A percentile compares a stretch with the other conserved stretches of the same genome.
Evolutionary conservation across 768 basidiomycete species (phyloP).

Genomic region (Pleurotus sapidus): DNA sequence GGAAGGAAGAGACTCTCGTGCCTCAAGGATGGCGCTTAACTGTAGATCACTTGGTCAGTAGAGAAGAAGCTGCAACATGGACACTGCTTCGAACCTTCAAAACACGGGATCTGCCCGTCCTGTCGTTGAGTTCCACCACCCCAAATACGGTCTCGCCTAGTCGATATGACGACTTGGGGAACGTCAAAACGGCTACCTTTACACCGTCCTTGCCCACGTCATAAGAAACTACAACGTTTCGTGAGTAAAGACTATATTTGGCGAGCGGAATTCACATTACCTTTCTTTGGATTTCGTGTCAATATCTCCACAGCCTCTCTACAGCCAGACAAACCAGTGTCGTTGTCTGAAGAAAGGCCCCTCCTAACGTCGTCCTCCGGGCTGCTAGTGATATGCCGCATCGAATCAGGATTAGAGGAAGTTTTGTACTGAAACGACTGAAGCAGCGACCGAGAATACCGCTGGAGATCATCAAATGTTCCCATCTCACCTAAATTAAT

Average conservation of each 20-base stretch:
- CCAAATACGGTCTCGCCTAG: slow-evolving; percentile 92
- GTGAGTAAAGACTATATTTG: slow-evolving; percentile 1
- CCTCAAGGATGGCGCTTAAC: slow-evolving; percentile 88
- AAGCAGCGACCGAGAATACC: slow-evolving; percentile 53
- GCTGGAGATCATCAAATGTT: slow-evolving; percentile 44
- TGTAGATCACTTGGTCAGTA: slow-evolving; percentile 22
- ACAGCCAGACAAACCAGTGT: slow-evolving; percentile 53
- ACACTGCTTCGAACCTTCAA: slow-evolving; percentile 60
- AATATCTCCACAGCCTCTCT: slow-evolving; percentile 89
- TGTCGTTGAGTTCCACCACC: slow-evolving; percentile 82
- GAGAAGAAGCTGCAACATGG: not conserved
- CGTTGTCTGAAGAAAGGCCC: slow-evolving; percentile 30
- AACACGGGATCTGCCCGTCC: slow-evolving; percentile 68
- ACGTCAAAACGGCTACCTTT: slow-evolving; percentile 86
- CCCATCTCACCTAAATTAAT: slow-evolving; percentile 10
- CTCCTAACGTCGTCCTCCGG: slow-evolving; percentile 26
- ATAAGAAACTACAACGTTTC: slow-evolving; percentile 65
- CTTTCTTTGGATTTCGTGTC: slow-evolving; percentile 86
- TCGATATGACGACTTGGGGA: slow-evolving; percentile 87
- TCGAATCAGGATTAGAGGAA: slow-evolving; percentile 14
- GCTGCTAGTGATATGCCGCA: not conserved
- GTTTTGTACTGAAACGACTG: slow-evolving; percentile 36
- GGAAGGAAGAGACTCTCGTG: slow-evolving; percentile 79
- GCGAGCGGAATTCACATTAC: slow-evolving; percentile 35
- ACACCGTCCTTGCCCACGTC: slow-evolving; percentile 94